Conservation (phyloP, 2,329 filamentous ascomycete species). For the Aspergillus neotritici region DNA sequence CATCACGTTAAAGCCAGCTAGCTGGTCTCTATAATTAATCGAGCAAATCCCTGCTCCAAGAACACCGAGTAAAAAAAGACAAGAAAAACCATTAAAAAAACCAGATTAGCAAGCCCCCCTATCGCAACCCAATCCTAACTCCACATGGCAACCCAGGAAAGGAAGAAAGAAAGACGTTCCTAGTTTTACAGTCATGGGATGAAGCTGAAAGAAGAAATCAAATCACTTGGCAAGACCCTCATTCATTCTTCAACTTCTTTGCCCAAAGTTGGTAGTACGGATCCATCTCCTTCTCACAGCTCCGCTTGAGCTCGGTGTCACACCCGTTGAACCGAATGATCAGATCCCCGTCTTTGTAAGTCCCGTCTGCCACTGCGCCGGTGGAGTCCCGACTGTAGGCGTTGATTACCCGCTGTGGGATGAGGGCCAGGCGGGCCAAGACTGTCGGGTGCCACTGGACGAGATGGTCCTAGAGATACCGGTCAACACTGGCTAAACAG, state of each 20-base stretch:
- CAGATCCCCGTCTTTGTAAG: slow-evolving; percentile 79
- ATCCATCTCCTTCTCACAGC: slow-evolving; percentile 67
- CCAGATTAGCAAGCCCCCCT: not conserved
- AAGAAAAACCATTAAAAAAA: slow-evolving; percentile 5
- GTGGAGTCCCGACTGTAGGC: slow-evolving; percentile 58
- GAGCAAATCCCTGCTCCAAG: slow-evolving; percentile 1
- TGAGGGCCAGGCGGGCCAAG: slow-evolving; percentile 76
- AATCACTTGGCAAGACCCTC: not conserved
- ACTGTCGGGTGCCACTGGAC: slow-evolving; percentile 97
- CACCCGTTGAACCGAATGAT: slow-evolving; percentile 75
- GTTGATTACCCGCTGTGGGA: slow-evolving; percentile 82
- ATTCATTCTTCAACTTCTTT: slow-evolving; percentile 25
- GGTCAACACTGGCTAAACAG: not conserved
- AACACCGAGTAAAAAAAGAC: slow-evolving; percentile 4
- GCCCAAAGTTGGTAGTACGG: slow-evolving; percentile 45
- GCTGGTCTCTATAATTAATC: too few species aligned
- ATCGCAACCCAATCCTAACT: not conserved
- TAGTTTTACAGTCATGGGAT: too few species aligned
- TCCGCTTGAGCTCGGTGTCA: slow-evolving; percentile 48
- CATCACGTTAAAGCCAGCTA: too few species aligned
- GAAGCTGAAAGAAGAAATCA: not conserved
- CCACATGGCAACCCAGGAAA: too few species aligned
- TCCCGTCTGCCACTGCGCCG: slow-evolving; percentile 45
- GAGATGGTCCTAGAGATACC: slow-evolving; percentile 63
- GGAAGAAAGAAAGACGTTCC: too few species aligned